Evolutionary conservation across 345 rosid species (phyloP).

Genomic region (Conringia planisiliqua): DNA sequence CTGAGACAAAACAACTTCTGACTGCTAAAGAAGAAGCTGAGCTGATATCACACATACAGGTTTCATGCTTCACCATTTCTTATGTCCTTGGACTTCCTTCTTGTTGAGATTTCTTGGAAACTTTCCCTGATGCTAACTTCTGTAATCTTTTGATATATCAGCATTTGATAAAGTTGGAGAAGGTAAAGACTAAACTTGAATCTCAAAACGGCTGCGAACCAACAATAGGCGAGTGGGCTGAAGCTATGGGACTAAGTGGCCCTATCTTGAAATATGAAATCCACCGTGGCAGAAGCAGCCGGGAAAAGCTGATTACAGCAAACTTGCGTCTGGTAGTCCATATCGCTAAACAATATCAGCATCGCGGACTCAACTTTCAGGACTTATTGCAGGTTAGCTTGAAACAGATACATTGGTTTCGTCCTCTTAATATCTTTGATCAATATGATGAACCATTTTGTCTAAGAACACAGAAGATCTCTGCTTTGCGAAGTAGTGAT

Average conservation of each 20-base stretch:
- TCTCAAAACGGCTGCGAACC: constrained; percentile 76
- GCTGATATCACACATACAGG: constrained; percentile 70
- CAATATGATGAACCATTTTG: not conserved
- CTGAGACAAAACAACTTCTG: constrained; percentile 74
- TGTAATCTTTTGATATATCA: constrained; percentile 32
- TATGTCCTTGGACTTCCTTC: constrained; percentile 5
- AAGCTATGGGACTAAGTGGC: constrained; percentile 59
- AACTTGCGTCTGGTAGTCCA: constrained; percentile 86
- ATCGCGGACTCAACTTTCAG: constrained; percentile 75
- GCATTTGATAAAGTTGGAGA: constrained; percentile 60
- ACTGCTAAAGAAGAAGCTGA: constrained; percentile 72
- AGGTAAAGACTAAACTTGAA: constrained; percentile 58
- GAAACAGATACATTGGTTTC: not conserved
- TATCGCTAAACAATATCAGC: constrained; percentile 73
- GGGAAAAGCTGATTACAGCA: constrained; percentile 65
- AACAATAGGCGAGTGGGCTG: constrained; percentile 75
- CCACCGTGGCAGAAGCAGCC: constrained; percentile 55
- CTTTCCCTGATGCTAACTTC: not conserved
- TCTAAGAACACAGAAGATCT: not conserved
- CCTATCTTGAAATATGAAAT: constrained; percentile 57
- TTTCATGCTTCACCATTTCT: constrained; percentile 13
- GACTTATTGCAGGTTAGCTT: constrained; percentile 74
- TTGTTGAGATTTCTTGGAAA: not conserved
- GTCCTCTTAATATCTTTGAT: not conserved
- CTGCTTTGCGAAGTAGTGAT: not conserved